Percentiles rank a stretch among this genome's conserved stretches.
Evolutionary conservation across 495 filamentous ascomycete genomes (phyloP).

Genomic region (Clavariopsis aquatica): DNA sequence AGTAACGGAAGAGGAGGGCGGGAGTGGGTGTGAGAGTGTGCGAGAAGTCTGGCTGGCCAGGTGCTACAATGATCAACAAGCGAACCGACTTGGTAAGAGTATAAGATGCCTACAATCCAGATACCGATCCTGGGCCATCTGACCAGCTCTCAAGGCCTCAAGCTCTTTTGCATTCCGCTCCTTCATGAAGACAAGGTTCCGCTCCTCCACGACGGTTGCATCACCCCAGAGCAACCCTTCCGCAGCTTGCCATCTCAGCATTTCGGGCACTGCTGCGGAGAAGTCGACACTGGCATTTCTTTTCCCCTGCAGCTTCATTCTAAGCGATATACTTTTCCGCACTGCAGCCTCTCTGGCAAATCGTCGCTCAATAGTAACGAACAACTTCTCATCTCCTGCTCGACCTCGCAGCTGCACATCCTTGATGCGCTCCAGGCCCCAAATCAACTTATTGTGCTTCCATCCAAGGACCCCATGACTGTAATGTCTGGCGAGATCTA

Average conservation of each 20-base stretch:
- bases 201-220: conserved; percentile 53
- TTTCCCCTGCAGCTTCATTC: neutral
- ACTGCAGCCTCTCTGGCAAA: neutral
- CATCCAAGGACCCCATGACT: conserved; percentile 18
- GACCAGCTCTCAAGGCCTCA: conserved; percentile 32
- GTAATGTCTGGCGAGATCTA: conserved; percentile 34
- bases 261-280: neutral
- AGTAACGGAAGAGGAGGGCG: conserved; percentile 78
- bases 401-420: conserved; percentile 60
- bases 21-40: conserved; percentile 63
- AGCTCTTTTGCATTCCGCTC: conserved; percentile 41
- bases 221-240: conserved; percentile 46
- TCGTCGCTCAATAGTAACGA: conserved; percentile 58
- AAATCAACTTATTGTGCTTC: conserved; percentile 26
- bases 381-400: conserved; percentile 56
- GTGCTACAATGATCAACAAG: conserved; percentile 28
- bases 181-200: conserved; percentile 65
- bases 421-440: conserved; percentile 62
- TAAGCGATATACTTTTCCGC: neutral
- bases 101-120: conserved; percentile 24
- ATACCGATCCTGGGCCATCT: conserved; percentile 10
- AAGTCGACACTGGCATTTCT: neutral
- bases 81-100: neutral
- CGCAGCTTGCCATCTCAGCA: conserved; percentile 19
- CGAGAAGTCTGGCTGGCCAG: conserved; percentile 56